phyloP scores from a whole-genome alignment of 2,329 filamentous ascomycete genomes.

The Monosporascus sp. region DNA sequence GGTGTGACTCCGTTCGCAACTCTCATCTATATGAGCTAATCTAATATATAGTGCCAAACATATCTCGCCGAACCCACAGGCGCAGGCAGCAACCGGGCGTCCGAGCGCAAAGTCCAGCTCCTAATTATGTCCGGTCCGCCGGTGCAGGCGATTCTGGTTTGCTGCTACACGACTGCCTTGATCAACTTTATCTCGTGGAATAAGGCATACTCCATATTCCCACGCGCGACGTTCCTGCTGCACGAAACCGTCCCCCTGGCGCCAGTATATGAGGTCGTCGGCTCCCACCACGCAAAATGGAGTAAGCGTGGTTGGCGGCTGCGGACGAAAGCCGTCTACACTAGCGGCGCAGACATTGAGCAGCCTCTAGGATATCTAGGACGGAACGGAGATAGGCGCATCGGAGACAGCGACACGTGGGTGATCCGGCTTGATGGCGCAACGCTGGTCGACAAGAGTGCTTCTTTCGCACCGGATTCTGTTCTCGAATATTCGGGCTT shows the following conservation, averaged over 20 bases:
- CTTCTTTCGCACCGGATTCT: no score
- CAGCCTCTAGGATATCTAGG: neutral
- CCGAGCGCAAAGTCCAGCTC: slow-evolving; percentile 3
- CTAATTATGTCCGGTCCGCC: slow-evolving; percentile 1
- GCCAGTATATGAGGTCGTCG: neutral
- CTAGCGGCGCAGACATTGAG: no score
- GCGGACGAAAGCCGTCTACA: neutral
- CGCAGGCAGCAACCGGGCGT: no score
- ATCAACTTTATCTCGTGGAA: slow-evolving; percentile 10
- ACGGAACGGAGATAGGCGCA: neutral
- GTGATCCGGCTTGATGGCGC: neutral
- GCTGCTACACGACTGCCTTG: slow-evolving; percentile 4
- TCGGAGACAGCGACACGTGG: slow-evolving; percentile 8
- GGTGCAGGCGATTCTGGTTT: slow-evolving; percentile 1
- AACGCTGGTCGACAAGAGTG: no score
- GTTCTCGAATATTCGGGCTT: no score
- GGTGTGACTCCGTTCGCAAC: neutral
- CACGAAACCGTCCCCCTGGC: slow-evolving; percentile 5
- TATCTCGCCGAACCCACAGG: neutral
- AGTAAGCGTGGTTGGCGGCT: slow-evolving; percentile 2
- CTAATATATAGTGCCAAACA: neutral
- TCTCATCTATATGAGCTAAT: neutral
- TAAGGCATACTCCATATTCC: slow-evolving; percentile 7
- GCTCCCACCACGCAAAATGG: slow-evolving; percentile 2
- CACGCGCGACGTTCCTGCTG: slow-evolving; percentile 5